These are phyloP conservation scores for Penicillium mononematosum DNA, from an alignment of 495 filamentous ascomycete genomes.

Conservation along the genomic window DNA sequence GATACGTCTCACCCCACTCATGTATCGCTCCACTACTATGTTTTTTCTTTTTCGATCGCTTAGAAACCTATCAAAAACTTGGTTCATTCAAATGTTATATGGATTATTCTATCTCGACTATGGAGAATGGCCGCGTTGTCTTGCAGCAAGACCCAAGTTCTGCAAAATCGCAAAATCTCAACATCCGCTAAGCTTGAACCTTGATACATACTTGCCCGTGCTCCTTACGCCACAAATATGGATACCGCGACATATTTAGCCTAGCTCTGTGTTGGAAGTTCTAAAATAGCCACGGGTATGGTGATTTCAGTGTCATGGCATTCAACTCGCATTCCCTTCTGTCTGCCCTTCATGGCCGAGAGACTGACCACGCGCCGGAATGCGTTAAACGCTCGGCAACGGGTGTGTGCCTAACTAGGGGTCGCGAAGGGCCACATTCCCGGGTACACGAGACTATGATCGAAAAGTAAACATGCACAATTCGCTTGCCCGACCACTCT, in stretches of 20 bases:
- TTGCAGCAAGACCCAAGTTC: not conserved
- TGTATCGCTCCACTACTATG: conserved; percentile 6
- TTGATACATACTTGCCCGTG: not conserved
- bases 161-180: not conserved
- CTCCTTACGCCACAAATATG: conserved; percentile 15
- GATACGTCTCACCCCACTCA: conserved; percentile 21
- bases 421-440: conserved; percentile 12
- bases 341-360: not conserved
- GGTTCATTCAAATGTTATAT: not conserved
- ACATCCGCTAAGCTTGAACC: not conserved
- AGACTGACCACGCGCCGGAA: conserved; percentile 9
- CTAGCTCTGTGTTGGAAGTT: conserved; percentile 2
- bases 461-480: not conserved
- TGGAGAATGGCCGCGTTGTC: not conserved
- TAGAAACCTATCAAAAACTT: conserved; percentile 1
- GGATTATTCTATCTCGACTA: not conserved
- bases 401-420: not conserved
- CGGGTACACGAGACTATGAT: conserved; percentile 1
- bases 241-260: conserved; percentile 8
- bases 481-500: conserved; percentile 1
- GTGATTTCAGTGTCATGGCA: not conserved
- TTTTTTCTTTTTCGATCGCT: conserved; percentile 11
- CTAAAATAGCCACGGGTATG: not conserved
- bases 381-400: conserved; percentile 3
- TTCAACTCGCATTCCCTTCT: conserved; percentile 13